These are phyloP conservation scores for Carpinus fangiana DNA, from an alignment of 306 rosid species.

Conservation along the genomic window DNA sequence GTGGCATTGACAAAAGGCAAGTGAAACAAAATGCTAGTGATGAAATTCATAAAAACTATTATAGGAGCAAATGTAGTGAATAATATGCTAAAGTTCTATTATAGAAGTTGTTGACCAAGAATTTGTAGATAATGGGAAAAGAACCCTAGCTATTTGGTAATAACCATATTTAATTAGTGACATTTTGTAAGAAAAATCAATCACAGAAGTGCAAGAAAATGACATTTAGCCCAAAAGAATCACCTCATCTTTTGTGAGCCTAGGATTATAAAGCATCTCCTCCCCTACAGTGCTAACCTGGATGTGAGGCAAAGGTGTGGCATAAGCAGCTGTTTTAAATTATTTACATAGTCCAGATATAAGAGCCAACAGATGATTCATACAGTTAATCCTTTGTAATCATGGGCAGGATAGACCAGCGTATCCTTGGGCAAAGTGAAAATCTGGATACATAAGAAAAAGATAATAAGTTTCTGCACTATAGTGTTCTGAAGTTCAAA, in stretches of 20 bases:
- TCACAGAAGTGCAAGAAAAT: conserved; percentile 8
- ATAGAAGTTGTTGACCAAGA: not conserved
- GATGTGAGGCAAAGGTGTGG: conserved; percentile 29
- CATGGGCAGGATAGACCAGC: conserved; percentile 84
- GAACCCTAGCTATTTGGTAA: not conserved
- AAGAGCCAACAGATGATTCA: conserved; percentile 27
- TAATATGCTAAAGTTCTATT: not conserved
- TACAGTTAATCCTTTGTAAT: conserved; percentile 90
- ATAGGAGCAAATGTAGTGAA: not conserved
- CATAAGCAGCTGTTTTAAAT: conserved; percentile 29
- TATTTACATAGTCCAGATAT: conserved; percentile 6
- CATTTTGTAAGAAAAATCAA: not conserved
- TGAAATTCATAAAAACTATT: not conserved
- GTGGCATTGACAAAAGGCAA: not conserved
- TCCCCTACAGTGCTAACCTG: conserved; percentile 89
- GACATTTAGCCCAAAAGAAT: conserved; percentile 22
- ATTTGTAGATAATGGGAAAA: not conserved
- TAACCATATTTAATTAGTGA: not conserved
- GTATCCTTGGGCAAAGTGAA: conserved; percentile 77
- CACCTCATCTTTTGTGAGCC: conserved; percentile 82
- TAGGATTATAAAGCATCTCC: conserved; percentile 74
- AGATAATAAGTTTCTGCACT: conserved; percentile 15
- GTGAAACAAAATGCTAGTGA: not conserved
- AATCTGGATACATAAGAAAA: conserved; percentile 53
- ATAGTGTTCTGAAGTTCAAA: conserved; percentile 7